Evolutionary conservation across 2,329 filamentous ascomycete species (phyloP).

Genomic region (Sclerotinia spermophila): DNA sequence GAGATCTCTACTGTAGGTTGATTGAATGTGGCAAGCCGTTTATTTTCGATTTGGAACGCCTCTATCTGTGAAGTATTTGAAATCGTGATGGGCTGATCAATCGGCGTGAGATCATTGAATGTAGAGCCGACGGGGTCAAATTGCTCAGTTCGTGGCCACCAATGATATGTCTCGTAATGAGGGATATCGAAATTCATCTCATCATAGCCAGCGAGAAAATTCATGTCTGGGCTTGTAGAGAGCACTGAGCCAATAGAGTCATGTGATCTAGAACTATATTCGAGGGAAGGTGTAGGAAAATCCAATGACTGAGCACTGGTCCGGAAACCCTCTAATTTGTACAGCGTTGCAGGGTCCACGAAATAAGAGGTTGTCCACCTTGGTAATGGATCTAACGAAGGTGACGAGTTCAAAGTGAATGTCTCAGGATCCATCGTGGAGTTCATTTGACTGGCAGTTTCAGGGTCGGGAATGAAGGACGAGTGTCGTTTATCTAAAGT

Average conservation of each 20-base stretch:
- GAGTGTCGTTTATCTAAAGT: conserved; percentile 9
- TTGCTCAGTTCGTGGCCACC: not conserved
- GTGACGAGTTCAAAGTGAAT: not conserved
- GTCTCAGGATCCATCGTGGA: not conserved
- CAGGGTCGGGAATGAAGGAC: conserved; percentile 10
- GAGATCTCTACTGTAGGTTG: not conserved
- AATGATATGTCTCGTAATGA: conserved; percentile 7
- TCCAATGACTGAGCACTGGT: conserved; percentile 15
- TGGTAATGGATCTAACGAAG: not conserved
- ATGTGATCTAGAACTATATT: conserved; percentile 18
- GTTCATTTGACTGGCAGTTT: conserved; percentile 4
- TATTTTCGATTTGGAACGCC: not conserved
- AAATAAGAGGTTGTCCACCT: conserved; percentile 13
- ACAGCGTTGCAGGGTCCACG: conserved; percentile 13
- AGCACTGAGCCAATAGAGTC: conserved; percentile 15
- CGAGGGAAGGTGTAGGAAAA: conserved; percentile 13
- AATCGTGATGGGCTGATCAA: not conserved
- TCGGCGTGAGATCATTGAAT: conserved; percentile 3
- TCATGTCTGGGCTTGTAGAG: conserved; percentile 12
- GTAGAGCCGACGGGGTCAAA: not conserved
- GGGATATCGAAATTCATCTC: conserved; percentile 14
- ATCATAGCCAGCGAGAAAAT: conserved; percentile 12
- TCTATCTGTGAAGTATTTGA: not conserved
- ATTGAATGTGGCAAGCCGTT: not conserved
- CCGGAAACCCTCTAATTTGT: conserved; percentile 17